Base-by-base conservation (phyloP, 768 basidiomycete genomes). In the Dentipellis fragilis region DNA sequence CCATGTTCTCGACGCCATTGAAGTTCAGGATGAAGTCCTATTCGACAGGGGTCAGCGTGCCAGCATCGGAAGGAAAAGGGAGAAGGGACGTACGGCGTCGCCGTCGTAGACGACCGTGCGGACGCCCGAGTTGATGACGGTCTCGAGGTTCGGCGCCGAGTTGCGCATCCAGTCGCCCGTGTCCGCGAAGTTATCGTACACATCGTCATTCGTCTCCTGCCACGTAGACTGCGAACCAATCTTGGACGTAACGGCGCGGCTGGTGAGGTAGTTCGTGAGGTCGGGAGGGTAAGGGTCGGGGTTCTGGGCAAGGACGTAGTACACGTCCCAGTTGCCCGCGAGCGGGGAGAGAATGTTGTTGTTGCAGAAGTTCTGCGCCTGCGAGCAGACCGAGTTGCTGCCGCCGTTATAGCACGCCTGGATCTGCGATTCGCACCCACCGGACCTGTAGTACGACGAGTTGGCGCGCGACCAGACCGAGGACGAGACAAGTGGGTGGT, bases 131-230 rank as follows among this genome's bases (percentile, higher is more conserved):
- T 82, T 73, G 61, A 85, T 80, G 12, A 84, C 80, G 4, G 65
- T 73, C 65, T 83, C 80, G 21, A 85, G 67, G 56, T 76, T 57
- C 0, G 76, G 78, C 16, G 73, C 60, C 37, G 69, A 69, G 62
- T 69, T 73, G 55, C 66, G 65, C 80, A 83, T 83, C 80, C 80
- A 83, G 60, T 85, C 83, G 17, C 78, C 79, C 6, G 74, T 78
- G 9, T 50, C 45, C 0, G 75, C 72, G 55, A 81, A 81, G 55
- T 78, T 76, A 29, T 51, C 49, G 58, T 78, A 80, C 16, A 82
- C 76, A 2, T 65, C 55, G 38, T 55, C 21, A 63, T 68, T 80
- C 1, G 71, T 69, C 54, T 71, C 65, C 39, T 65, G 23, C 77
- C 79, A 80, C 1, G 62, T 67, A 6, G 62, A 59, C 58, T 79